Base-by-base conservation (phyloP, 2,329 filamentous ascomycete genomes). In the Phoma sp. region DNA sequence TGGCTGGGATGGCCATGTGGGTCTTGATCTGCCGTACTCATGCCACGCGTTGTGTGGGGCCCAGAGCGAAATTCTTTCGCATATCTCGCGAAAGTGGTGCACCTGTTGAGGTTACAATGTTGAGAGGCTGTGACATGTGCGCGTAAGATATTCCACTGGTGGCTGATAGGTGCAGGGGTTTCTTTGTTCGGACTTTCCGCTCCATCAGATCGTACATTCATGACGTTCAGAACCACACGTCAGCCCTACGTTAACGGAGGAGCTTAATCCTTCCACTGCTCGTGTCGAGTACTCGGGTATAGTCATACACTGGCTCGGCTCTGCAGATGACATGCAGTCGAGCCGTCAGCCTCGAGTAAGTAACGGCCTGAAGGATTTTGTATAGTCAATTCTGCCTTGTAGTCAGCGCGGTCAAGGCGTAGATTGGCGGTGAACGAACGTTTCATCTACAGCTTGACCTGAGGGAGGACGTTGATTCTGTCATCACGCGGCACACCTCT, bases 401-500 rank as follows among this genome's bases (percentile, higher is more conserved):
- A n/a, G 51, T 58, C 50, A 58, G 55, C 50, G 34, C 32, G 47
- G 37, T 51, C 33, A 39, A 33, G 36, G 42, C 42, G 36, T 17
- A 14, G 25, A 47, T 15, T 20, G 38, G 53, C 53, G 47, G 53
- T 51, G 42, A 56, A 52, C n/a, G 15, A 21, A 17, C 30, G 4
- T 38, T 37, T 21, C 21, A 32, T 20, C 43, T 42, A 40, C 26
- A 42, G 17, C 38, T 50, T 23, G 29, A 17, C 46, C 32, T 29
- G 28, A 43, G 15, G 21, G 39, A 28, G 26, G 23, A 30, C 7
- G 11, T 45, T 40, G 21, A 38, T 15, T 10, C 33, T 37, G 12
- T 34, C 34, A 56, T 63, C 56, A 60, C 59, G 53, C 54, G 59
- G 50, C 46, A 32, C 53, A 42, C 30, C 25, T 40, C 53, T 33